A percentile compares a stretch with the other conserved stretches of the same genome.
phyloP scores from a whole-genome alignment of 495 filamentous ascomycete genomes.

The Neurospora sp. region DNA sequence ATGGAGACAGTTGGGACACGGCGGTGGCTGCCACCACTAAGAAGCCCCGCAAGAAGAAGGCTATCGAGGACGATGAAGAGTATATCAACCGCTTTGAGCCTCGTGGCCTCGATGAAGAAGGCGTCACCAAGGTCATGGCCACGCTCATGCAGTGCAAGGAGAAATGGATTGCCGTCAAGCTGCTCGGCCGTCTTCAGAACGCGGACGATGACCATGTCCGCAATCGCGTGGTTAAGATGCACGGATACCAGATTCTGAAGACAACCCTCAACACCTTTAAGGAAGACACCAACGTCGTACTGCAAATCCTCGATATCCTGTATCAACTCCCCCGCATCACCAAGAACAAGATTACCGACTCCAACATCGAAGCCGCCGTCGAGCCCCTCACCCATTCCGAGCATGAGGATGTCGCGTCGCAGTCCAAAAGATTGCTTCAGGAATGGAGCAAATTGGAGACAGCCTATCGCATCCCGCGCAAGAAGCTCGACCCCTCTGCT shows the following conservation, averaged over 20 bases:
- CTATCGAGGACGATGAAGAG: constrained; percentile 89
- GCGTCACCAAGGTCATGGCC: constrained; percentile 96
- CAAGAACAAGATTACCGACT: constrained; percentile 93
- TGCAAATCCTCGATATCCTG: constrained; percentile 86
- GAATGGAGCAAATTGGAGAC: constrained; percentile 84
- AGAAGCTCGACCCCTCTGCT: constrained; percentile 38
- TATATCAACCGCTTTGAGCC: constrained; percentile 87
- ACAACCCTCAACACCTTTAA: constrained; percentile 73
- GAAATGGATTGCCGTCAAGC: constrained; percentile 97
- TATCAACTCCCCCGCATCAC: constrained; percentile 83
- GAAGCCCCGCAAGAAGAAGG: constrained; percentile 88
- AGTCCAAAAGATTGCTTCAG: constrained; percentile 62
- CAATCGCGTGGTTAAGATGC: constrained; percentile 87
- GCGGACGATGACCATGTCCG: constrained; percentile 81
- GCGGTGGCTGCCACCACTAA: constrained; percentile 53
- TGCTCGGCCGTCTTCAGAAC: constrained; percentile 81
- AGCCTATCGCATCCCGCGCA: constrained; percentile 91
- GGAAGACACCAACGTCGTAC: constrained; percentile 76
- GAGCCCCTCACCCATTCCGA: constrained; percentile 55
- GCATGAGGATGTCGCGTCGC: constrained; percentile 64
- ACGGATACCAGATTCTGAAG: constrained; percentile 92
- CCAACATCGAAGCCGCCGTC: constrained; percentile 84
- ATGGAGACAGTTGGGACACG: constrained; percentile 84
- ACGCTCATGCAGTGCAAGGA: constrained; percentile 98
- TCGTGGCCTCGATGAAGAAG: constrained; percentile 73